Evolutionary conservation across 306 rosid genomes (phyloP).

Genomic region (Lithocarpus polystachyus): DNA sequence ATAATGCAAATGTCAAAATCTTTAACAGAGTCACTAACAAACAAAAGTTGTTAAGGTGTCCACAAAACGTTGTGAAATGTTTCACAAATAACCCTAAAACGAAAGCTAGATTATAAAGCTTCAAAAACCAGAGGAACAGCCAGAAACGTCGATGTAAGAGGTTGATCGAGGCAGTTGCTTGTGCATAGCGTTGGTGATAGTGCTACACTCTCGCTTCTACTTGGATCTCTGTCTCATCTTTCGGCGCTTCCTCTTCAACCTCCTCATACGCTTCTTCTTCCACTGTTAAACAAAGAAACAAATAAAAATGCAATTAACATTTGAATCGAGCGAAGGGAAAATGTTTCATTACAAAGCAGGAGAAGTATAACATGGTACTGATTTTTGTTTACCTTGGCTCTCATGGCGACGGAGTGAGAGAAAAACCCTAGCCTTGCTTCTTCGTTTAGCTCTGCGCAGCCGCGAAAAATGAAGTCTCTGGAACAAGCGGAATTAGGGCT

Average conservation of each 20-base stretch:
- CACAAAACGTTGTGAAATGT: background rate
- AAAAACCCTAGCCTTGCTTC: background rate
- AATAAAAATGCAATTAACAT: background rate
- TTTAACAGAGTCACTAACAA: background rate
- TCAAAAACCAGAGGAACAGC: slow-evolving; percentile 3
- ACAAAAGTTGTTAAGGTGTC: background rate
- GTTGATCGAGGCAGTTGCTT: background rate
- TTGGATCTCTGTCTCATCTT: slow-evolving; percentile 61
- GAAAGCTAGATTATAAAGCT: background rate
- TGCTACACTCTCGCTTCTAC: slow-evolving; percentile 11
- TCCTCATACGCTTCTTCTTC: slow-evolving; percentile 58
- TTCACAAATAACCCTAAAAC: background rate
- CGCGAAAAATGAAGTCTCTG: background rate
- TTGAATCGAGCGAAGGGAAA: background rate
- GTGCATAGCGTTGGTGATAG: background rate
- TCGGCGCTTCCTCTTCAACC: slow-evolving; percentile 54
- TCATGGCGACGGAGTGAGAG: background rate
- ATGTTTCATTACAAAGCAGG: background rate
- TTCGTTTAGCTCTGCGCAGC: background rate
- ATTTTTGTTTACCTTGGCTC: background rate
- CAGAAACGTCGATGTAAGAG: background rate
- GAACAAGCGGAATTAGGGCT: background rate
- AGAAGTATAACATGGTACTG: background rate
- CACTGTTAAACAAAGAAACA: slow-evolving; percentile 23
- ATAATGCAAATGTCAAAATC: background rate